Base-by-base conservation (phyloP, 1,139 yeast genomes). In the Candida glucosophila region DNA sequence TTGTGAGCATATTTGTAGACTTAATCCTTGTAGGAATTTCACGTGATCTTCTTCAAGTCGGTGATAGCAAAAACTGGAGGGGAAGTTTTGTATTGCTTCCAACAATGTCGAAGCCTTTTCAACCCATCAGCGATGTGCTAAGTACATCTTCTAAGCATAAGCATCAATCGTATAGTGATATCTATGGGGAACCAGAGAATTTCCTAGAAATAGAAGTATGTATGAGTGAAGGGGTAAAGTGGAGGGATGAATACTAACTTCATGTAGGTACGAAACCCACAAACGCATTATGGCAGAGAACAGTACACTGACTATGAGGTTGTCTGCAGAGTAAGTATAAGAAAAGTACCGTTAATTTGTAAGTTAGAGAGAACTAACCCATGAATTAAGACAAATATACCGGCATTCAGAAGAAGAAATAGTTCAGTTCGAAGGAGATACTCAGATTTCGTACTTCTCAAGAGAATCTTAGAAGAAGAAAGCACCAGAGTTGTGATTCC, bases 141-240 rank as follows among this genome's bases (percentile, higher is more conserved):
- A 53, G 52, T 35, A 55, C 59, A 11, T 38, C 58, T 5, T 43
- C 59, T 18, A 46, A 45, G 29, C 49, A 60, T 37, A 72, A 69
- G 37, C 68, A 63, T 35, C 93, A 81, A 48, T 68, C 85, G 6
- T 77, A 77, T 49, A 82, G 73, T 37, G 95, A 85, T 43, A 69
- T 82, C 23, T 90, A 90, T 44, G 95, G 93, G 1, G 95, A 82
- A 40, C 97, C 97, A 0, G 98, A 90, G 52, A 85, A 86, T 54
- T 85, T 86, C 44, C 65, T 90, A 23, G 98, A 90, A 52, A 77
- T 92, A 20, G 97, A 88, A 51, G 94, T 74, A 29, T 32, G 60
- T 31, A 36, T 2, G 6, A 6, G 12, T 6, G 22, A 13, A 15
- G 10, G 11, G 16, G 21, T 13, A 13, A n/a, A 21, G 23, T 11